Evolutionary conservation across 179 eudicot genomes (phyloP).

Genomic region (Spinacia oleracea): DNA sequence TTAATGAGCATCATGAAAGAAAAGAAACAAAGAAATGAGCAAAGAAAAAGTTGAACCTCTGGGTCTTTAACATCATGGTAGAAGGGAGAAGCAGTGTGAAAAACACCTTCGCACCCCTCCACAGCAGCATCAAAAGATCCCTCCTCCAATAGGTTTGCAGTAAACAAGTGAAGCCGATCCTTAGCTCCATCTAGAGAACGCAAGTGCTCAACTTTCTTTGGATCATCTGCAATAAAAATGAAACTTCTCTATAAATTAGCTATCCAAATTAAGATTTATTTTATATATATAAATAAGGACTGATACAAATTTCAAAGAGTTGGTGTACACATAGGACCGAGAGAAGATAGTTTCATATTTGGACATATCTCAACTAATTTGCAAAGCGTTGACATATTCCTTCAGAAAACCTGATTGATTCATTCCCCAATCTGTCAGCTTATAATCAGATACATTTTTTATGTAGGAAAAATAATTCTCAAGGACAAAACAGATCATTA

Average conservation of each 20-base stretch:
- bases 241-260: not conserved
- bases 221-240: constrained; percentile 32
- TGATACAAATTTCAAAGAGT: not conserved
- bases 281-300: not conserved
- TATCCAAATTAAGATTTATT: not conserved
- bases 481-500: not conserved
- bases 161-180: constrained; percentile 39
- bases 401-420: not conserved
- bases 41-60: constrained; percentile 19
- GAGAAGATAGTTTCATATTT: not conserved
- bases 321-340: not conserved
- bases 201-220: constrained; percentile 42
- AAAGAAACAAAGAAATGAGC: not conserved
- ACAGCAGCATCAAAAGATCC: constrained; percentile 41
- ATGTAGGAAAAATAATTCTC: too few species aligned
- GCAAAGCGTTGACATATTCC: not conserved
- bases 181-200: constrained; percentile 41
- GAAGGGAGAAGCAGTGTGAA: constrained; percentile 48
- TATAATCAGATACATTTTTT: too few species aligned
- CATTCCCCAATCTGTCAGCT: not conserved
- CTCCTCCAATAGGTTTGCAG: constrained; percentile 39
- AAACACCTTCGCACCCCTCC: constrained; percentile 45
- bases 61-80: constrained; percentile 37
- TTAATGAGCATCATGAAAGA: not conserved
- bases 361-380: not conserved